Base-by-base conservation (phyloP, 495 filamentous ascomycete genomes). In the Annulohypoxylon bovei region DNA sequence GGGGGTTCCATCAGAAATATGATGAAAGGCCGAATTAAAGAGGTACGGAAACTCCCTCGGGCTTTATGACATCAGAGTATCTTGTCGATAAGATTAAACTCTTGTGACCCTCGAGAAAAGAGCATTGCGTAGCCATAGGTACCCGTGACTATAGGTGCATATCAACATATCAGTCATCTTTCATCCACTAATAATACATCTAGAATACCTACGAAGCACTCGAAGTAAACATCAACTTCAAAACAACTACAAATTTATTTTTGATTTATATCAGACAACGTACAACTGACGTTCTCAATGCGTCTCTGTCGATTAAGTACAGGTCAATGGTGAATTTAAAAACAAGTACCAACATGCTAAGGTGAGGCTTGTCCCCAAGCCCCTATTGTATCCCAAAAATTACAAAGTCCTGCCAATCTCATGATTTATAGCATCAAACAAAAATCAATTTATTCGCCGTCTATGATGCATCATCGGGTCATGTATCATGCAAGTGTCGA, bases 401-500 rank as follows among this genome's bases (percentile, higher is more conserved):
- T 28, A 39, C 52, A 53, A 58, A 23, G 39, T 65, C 54, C 32
- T 68, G 25, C 37, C 65, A 65, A 65, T 72, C 54, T 72, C 54
- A 42, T 68, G 40, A 59, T 39, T 3, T 59, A 52, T 57, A 67
- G 60, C 46, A 53, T 53, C 49, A 53, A 49, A 53, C 27, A 30
- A 50, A 50, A 50, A 28, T 67, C 65, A 72, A 68, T 72, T 54
- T 72, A 52, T 57, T 62, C 65, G 60, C 55, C 70, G 39, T 72
- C 70, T 72, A 72, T 68, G 54, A 72, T 72, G 70, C 70, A 62
- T 61, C 35, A 49, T 72, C 59, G 64, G 18, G 16, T 52, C 23
- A 62, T n/a, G 25, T 59, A 25, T 42, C 35, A 60, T 60, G 57
- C 46, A 50, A 28, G 39, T 54, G 35, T 67, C 64, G 47, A 50